phyloP scores from a whole-genome alignment of 2,329 filamentous ascomycete genomes.

The Falciphora oryzae region DNA sequence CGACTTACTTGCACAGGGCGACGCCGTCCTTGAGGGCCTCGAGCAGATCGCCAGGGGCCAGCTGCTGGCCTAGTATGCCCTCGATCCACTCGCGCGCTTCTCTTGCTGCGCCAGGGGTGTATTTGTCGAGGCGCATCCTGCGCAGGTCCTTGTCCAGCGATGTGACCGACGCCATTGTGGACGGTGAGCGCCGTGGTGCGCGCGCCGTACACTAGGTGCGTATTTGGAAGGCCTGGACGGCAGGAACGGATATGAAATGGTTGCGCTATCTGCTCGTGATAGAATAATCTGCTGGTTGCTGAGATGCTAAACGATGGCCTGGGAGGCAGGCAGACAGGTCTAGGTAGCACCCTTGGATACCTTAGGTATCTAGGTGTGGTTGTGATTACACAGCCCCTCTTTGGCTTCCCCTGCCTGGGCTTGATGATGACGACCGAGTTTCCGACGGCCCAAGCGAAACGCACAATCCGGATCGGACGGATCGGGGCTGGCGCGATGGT shows the following conservation, averaged over 20 bases:
- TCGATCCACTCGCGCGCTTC: conserved; percentile 87
- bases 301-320: background rate
- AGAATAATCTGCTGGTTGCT: background rate
- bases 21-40: conserved; percentile 86
- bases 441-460: background rate
- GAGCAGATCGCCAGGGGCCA: conserved; percentile 71
- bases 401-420: too few species aligned
- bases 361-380: too few species aligned
- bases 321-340: background rate
- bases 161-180: conserved; percentile 79
- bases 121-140: conserved; percentile 85
- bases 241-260: background rate
- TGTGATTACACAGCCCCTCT: background rate
- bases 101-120: conserved; percentile 83
- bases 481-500: background rate
- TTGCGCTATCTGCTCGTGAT: background rate
- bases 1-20: conserved; percentile 77
- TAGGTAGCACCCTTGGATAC: background rate
- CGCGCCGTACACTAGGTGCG: background rate
- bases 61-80: conserved; percentile 64
- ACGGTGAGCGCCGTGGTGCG: background rate
- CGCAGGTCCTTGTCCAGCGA: conserved; percentile 94
- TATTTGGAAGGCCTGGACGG: background rate
- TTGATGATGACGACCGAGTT: background rate
- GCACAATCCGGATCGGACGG: background rate